A percentile compares a stretch with the other conserved stretches of the same genome.
Evolutionary conservation across 805 yeast species (phyloP).

Genomic region (Saccharomycopsis sp.): DNA sequence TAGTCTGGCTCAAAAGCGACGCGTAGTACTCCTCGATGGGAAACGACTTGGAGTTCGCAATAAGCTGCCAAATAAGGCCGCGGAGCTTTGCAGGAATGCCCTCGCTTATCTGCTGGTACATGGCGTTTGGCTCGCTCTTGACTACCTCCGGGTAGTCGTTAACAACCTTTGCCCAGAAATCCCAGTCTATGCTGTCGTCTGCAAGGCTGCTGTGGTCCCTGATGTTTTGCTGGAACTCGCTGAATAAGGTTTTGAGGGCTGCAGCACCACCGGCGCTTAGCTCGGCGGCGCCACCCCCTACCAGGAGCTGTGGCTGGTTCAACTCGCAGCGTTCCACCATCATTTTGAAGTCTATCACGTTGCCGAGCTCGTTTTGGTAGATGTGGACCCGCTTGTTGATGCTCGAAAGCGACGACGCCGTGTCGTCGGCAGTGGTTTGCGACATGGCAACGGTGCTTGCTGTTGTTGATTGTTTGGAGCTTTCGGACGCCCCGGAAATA

Average conservation of each 20-base stretch:
- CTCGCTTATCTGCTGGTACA: constrained; percentile 53
- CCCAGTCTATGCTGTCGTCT: constrained; percentile 55
- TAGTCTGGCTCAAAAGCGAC: constrained; percentile 37
- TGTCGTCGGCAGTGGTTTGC: background rate
- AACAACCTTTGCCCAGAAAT: constrained; percentile 80
- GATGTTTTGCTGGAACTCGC: background rate
- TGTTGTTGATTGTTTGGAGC: constrained; percentile 1
- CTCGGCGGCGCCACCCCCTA: no score
- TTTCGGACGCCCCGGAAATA: constrained; percentile 1
- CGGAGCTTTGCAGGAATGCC: constrained; percentile 85
- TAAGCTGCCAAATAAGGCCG: constrained; percentile 89
- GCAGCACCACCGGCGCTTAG: background rate
- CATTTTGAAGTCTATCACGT: background rate
- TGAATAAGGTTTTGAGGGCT: background rate
- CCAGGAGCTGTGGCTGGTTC: background rate
- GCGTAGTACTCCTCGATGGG: constrained; percentile 54
- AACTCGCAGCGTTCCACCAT: background rate
- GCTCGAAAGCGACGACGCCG: background rate
- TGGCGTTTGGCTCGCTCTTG: constrained; percentile 47
- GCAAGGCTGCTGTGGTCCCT: background rate
- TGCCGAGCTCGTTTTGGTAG: background rate
- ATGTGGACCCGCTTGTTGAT: background rate
- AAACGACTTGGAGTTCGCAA: constrained; percentile 68
- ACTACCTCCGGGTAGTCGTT: constrained; percentile 70
- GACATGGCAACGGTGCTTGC: background rate